Evolutionary conservation across 305 asterid genomes (phyloP).

Genomic region (Fraxinus latifolia): DNA sequence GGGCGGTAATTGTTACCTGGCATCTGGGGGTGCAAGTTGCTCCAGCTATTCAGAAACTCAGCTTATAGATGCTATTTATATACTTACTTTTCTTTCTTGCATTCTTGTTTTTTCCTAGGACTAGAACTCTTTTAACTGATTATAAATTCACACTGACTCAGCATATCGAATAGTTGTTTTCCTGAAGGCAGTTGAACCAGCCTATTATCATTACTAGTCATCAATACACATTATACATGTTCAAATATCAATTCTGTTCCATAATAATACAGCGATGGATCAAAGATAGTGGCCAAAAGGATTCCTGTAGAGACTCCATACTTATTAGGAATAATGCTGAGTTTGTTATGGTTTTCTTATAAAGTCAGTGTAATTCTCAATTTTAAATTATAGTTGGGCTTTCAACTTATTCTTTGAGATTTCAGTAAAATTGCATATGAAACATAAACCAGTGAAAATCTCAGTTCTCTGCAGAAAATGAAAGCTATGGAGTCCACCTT

Average conservation of each 20-base stretch:
- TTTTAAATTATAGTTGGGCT: constrained; percentile 4
- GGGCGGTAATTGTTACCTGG: neutral
- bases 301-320: neutral
- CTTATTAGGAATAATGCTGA: neutral
- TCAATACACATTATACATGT: neutral
- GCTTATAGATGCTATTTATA: neutral
- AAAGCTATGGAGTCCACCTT: constrained; percentile 77
- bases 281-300: neutral
- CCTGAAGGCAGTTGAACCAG: neutral
- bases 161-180: neutral
- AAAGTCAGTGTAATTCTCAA: neutral
- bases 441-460: constrained; percentile 27
- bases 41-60: neutral
- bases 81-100: neutral
- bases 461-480: constrained; percentile 91
- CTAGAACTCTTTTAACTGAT: neutral
- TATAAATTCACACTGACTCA: neutral
- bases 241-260: neutral
- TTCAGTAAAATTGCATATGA: constrained; percentile 18
- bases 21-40: neutral
- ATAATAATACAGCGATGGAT: neutral
- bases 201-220: neutral
- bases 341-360: neutral
- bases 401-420: constrained; percentile 6
- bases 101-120: neutral